These are phyloP conservation scores for Sedum album DNA, from an alignment of 164 flowering plant species.

Conservation along the genomic window DNA sequence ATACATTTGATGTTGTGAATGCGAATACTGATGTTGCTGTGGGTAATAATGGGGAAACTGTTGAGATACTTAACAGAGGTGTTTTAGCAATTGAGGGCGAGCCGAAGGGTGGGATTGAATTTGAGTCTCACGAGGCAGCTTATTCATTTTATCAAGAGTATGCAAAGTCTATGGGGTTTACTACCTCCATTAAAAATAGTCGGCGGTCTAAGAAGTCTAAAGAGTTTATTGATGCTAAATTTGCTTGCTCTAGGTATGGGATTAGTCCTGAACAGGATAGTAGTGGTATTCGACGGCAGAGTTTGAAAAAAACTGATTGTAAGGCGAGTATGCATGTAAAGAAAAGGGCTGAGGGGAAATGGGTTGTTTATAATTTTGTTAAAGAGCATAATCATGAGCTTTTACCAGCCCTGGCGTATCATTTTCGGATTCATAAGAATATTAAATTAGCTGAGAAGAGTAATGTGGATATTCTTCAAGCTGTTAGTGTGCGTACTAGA, in stretches of 20 bases:
- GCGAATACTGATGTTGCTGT: conserved; percentile 16
- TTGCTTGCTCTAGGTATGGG: conserved; percentile 60
- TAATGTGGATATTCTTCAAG: conserved; percentile 39
- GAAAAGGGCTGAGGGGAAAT: conserved; percentile 42
- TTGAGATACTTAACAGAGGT: no score
- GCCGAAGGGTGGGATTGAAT: conserved; percentile 39
- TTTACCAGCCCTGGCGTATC: conserved; percentile 43
- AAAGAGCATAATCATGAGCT: no score
- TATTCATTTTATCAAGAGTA: conserved; percentile 45
- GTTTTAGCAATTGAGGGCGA: no score
- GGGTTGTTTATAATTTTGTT: conserved; percentile 45
- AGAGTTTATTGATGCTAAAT: no score
- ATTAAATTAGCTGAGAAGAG: conserved; percentile 39
- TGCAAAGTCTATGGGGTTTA: conserved; percentile 47
- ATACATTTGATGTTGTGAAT: conserved; percentile 10
- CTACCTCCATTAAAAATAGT: conserved; percentile 41
- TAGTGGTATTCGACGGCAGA: conserved; percentile 30
- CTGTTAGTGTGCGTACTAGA: conserved; percentile 38
- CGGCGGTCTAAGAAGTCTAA: conserved; percentile 47
- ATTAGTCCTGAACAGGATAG: conserved; percentile 35
- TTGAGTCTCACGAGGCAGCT: conserved; percentile 41
- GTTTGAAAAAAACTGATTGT: conserved; percentile 41
- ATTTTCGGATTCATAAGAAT: conserved; percentile 40
- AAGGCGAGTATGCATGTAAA: conserved; percentile 59
- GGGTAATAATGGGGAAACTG: no score